A percentile compares a stretch with the other conserved stretches of the same genome.
Conservation (phyloP, 306 rosid genomes). For the Cucurbita argyrosperma region DNA sequence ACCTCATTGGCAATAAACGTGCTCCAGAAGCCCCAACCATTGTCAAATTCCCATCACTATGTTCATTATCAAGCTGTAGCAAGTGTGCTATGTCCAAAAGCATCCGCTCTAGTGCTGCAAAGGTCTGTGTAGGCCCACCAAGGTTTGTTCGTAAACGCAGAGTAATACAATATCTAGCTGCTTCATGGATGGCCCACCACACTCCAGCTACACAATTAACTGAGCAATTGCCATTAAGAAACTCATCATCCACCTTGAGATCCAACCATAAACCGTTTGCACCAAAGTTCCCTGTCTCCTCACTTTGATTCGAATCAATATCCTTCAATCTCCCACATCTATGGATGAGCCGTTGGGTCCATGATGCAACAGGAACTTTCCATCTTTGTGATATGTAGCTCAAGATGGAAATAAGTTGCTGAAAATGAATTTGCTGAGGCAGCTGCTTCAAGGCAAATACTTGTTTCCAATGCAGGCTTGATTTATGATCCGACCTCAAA, state of each 20-base stretch:
- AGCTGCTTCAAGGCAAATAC: constrained; percentile 78
- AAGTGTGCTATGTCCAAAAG: constrained; percentile 81
- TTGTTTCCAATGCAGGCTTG: constrained; percentile 80
- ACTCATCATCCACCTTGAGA: constrained; percentile 56
- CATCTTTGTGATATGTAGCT: constrained; percentile 90
- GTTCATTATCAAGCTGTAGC: constrained; percentile 76
- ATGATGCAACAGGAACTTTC: constrained; percentile 88
- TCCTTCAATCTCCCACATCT: constrained; percentile 62
- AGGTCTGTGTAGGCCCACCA: constrained; percentile 97
- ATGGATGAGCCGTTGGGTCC: constrained; percentile 86
- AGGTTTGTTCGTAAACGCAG: constrained; percentile 84
- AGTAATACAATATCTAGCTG: constrained; percentile 79
- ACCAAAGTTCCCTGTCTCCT: constrained; percentile 47
- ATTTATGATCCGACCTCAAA: constrained; percentile 28
- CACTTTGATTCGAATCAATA: constrained; percentile 35
- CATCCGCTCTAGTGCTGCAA: constrained; percentile 90
- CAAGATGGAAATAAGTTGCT: constrained; percentile 79
- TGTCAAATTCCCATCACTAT: constrained; percentile 75
- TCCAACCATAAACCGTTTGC: constrained; percentile 51
- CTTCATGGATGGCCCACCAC: constrained; percentile 95
- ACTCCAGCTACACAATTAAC: constrained; percentile 81
- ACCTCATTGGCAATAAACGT: constrained; percentile 84
- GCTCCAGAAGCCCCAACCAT: constrained; percentile 95
- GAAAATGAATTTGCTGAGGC: constrained; percentile 63
- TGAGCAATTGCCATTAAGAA: constrained; percentile 56